Evolutionary conservation across 2,329 filamentous ascomycete species (phyloP).

Genomic region (Microthyrium microscopicum): DNA sequence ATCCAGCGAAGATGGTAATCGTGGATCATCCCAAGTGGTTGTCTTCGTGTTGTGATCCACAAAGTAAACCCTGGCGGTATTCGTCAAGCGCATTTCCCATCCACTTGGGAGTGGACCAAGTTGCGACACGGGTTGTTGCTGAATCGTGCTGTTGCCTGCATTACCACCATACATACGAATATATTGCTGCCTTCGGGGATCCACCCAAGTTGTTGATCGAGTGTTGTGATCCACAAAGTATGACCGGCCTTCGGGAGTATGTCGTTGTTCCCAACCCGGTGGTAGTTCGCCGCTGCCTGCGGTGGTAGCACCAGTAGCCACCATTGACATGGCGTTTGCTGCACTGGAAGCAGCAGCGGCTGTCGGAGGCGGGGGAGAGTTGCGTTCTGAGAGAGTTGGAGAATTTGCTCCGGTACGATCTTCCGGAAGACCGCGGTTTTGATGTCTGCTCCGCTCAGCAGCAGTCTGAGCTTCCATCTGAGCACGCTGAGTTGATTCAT

Average conservation of each 20-base stretch:
- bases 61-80: constrained; percentile 95
- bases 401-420: constrained; percentile 89
- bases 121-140: constrained; percentile 95
- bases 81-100: constrained; percentile 99
- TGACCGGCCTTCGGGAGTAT: constrained; percentile 82
- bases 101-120: constrained; percentile 88
- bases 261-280: constrained; percentile 88
- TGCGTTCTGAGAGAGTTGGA: constrained; percentile 49
- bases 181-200: constrained; percentile 91
- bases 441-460: constrained; percentile 80
- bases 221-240: constrained; percentile 99
- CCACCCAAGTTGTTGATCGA: constrained; percentile 94
- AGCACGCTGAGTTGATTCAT: constrained; percentile 56
- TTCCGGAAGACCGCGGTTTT: constrained; percentile 89
- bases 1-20: constrained; percentile 85
- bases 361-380: constrained; percentile 20
- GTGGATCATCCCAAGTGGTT: constrained; percentile 95
- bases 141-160: constrained; percentile 59
- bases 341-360: constrained; percentile 26
- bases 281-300: constrained; percentile 90
- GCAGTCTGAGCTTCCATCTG: constrained; percentile 84
- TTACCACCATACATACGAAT: constrained; percentile 95
- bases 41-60: constrained; percentile 99
- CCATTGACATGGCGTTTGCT: constrained; percentile 58
- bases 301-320: constrained; percentile 88